Conservation (phyloP, 2,329 filamentous ascomycete species). For the Alternaria sp. region DNA sequence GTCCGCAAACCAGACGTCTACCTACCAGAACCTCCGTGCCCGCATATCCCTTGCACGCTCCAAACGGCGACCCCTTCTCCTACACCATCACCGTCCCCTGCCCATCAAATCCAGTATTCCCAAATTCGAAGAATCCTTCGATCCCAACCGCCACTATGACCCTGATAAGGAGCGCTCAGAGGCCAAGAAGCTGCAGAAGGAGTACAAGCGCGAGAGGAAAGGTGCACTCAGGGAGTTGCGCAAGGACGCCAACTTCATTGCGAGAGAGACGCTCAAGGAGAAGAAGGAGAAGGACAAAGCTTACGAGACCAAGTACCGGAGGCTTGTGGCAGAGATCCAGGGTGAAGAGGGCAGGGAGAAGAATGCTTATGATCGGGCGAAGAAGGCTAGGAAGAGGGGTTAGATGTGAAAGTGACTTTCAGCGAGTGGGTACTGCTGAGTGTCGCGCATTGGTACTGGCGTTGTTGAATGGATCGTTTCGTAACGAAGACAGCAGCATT, state of each 20-base stretch:
- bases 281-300: slow-evolving; percentile 94
- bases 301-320: slow-evolving; percentile 96
- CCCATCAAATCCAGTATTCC: slow-evolving; percentile 88
- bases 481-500: not conserved
- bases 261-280: slow-evolving; percentile 84
- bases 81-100: slow-evolving; percentile 88
- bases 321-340: slow-evolving; percentile 92
- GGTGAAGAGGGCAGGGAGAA: slow-evolving; percentile 86
- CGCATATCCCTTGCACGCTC: slow-evolving; percentile 70
- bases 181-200: slow-evolving; percentile 80
- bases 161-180: slow-evolving; percentile 90
- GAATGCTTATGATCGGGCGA: slow-evolving; percentile 91
- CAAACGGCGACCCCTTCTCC: slow-evolving; percentile 77
- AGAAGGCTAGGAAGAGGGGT: slow-evolving; percentile 69
- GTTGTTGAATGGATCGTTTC: not conserved
- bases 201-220: slow-evolving; percentile 96
- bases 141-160: slow-evolving; percentile 96
- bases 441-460: not conserved
- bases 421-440: too few species aligned
- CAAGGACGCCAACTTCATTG: slow-evolving; percentile 95
- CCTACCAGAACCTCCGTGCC: slow-evolving; percentile 68
- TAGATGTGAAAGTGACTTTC: not conserved
- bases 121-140: slow-evolving; percentile 96
- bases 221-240: slow-evolving; percentile 91
- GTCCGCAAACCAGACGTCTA: slow-evolving; percentile 47